Conservation (phyloP, 1,284 basidiomycete genomes). For the Puccinia triticina region DNA sequence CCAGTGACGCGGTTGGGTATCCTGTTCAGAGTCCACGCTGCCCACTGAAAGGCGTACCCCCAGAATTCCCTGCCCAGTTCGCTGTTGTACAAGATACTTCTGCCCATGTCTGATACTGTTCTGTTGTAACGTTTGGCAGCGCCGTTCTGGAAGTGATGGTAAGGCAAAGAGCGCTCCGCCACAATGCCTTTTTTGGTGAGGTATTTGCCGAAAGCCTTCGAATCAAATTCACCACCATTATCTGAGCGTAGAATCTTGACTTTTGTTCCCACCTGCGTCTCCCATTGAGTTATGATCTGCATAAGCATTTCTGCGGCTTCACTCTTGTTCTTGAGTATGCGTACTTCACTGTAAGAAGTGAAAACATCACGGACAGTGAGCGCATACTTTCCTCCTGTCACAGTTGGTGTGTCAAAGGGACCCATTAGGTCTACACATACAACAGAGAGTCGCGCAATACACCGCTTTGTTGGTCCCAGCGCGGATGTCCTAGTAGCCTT, state of each 20-base stretch:
- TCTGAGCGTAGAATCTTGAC: slow-evolving; percentile 8
- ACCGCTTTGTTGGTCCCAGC: no score
- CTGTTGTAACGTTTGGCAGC: background rate
- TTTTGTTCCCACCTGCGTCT: background rate
- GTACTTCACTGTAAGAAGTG: no score
- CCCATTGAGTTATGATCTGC: background rate
- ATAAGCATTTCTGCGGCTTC: background rate
- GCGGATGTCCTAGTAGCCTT: no score
- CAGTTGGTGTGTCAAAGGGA: slow-evolving; percentile 1
- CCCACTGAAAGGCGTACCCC: background rate
- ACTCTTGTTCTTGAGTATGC: no score
- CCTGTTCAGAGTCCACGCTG: background rate
- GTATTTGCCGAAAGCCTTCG: background rate
- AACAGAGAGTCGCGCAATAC: background rate
- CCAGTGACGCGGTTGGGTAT: background rate
- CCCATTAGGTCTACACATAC: slow-evolving; percentile 8
- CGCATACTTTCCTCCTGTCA: background rate
- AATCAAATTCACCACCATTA: no score
- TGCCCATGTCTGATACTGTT: slow-evolving; percentile 7
- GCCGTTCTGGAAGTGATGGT: slow-evolving; percentile 11
- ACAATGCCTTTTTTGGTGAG: background rate
- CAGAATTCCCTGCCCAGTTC: background rate
- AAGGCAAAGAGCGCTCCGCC: background rate
- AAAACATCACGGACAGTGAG: background rate
- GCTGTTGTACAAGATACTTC: no score